Percentiles rank a stretch among this genome's conserved stretches.
Evolutionary conservation across 345 rosid genomes (phyloP).

Genomic region (Citrus glauca): DNA sequence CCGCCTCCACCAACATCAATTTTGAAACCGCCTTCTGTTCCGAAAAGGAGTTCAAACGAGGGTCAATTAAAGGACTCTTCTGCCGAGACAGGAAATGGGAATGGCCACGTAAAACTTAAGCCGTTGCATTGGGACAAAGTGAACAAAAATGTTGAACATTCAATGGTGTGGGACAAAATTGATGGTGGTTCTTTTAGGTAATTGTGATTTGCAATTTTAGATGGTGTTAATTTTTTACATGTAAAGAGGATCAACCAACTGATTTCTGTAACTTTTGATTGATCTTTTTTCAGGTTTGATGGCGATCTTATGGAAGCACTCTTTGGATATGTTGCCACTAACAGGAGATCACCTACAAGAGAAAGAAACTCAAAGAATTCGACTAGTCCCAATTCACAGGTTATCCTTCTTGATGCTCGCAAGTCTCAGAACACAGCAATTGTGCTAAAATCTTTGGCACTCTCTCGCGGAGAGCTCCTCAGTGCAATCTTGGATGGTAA

Average conservation of each 20-base stretch:
- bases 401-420: conserved; percentile 61
- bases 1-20: conserved; percentile 46
- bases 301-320: conserved; percentile 90
- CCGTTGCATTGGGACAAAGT: conserved; percentile 94
- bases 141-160: conserved; percentile 51
- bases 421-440: conserved; percentile 81
- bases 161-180: conserved; percentile 94
- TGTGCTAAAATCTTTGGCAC: conserved; percentile 64
- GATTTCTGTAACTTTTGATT: not conserved
- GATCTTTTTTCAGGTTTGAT: conserved; percentile 50
- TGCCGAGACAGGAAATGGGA: conserved; percentile 18
- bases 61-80: conserved; percentile 32
- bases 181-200: conserved; percentile 82
- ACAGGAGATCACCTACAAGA: conserved; percentile 35
- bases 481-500: conserved; percentile 49
- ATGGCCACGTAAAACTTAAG: conserved; percentile 62
- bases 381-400: conserved; percentile 28
- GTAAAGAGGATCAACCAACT: not conserved
- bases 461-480: conserved; percentile 54
- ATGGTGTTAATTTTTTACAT: not conserved
- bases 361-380: conserved; percentile 11
- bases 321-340: conserved; percentile 66
- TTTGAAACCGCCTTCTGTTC: conserved; percentile 38
- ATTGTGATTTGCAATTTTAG: not conserved
- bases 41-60: conserved; percentile 15